Base-by-base conservation (phyloP, 139 green algal species). In the Astrephomene gubernaculifera region DNA sequence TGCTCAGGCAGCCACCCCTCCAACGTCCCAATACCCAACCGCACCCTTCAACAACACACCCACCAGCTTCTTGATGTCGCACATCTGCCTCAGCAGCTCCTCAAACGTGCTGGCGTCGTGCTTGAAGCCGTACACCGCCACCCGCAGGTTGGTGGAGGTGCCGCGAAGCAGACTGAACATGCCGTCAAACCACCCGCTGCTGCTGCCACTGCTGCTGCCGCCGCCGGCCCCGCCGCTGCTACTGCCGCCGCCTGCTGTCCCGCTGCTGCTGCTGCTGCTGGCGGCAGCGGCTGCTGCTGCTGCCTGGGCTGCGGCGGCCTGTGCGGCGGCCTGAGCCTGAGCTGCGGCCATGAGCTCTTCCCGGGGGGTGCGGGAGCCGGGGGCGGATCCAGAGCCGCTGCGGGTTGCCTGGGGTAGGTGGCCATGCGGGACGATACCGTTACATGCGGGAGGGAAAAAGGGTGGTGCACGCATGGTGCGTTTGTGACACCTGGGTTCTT, bases 91-190 rank as follows among this genome's bases (percentile, higher is more conserved):
- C 39, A 97, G 90, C 81, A 98, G 91, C 31, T 69, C 81, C 90
- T 99, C 96, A 87, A 98, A 99, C 29, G 95, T 87, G 45, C 72
- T 88, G 7, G 97, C 91, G 76, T 98, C 96, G 88, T 99, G 97
- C 92, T 99, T 99, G 87, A 86, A 93, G 41, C 97, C 96, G 54
- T 96, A 94, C 74, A 98, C 92, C 2, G 93, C 92, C 31, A 97
- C 91, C 8, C 93, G 87, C 74, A 96, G 86, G 89, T 88, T 96
- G 92, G 87, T 94, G 88, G 44, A 69, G 3, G 79, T 85, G 64
- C 64, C 79, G 24, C 44, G 64, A 21, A 85, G 24, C 41, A 83
- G 60, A 0, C 76, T 60, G 41, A 83, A 64, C 41, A 83, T 41
- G 60, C 76, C 73, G 60, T 87, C 54, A 71, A 81, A 49, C 91